Evolutionary conservation across 495 filamentous ascomycete species (phyloP).

Genomic region (Xylaria scruposa): DNA sequence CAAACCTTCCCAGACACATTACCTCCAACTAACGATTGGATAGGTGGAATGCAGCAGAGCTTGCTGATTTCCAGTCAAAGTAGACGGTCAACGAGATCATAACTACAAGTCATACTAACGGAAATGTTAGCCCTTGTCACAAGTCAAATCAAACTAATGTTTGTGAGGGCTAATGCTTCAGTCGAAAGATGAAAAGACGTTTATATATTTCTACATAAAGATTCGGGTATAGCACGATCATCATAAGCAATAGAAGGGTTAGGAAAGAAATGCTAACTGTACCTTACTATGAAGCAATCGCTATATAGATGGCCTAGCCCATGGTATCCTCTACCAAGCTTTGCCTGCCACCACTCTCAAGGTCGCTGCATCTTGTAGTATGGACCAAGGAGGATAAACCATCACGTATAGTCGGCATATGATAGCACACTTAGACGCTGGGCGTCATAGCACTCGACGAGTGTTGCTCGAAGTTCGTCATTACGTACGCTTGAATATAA

Average conservation of each 20-base stretch:
- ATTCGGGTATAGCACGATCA: slow-evolving; percentile 69
- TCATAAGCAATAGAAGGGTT: slow-evolving; percentile 57
- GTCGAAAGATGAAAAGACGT: slow-evolving; percentile 97
- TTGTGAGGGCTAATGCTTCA: slow-evolving; percentile 59
- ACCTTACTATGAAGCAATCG: slow-evolving; percentile 31
- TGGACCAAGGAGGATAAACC: slow-evolving; percentile 40
- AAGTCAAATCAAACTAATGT: neutral
- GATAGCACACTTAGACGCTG: slow-evolving; percentile 63
- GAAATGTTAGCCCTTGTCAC: slow-evolving; percentile 6
- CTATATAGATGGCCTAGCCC: neutral
- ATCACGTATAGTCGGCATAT: slow-evolving; percentile 63
- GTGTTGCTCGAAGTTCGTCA: slow-evolving; percentile 1
- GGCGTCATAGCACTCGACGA: slow-evolving; percentile 57
- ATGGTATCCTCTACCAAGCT: neutral
- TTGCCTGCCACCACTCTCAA: neutral
- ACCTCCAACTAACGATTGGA: slow-evolving; percentile 45
- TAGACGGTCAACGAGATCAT: slow-evolving; percentile 28
- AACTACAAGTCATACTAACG: slow-evolving; percentile 21
- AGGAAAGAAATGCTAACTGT: slow-evolving; percentile 7
- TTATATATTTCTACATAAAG: slow-evolving; percentile 72
- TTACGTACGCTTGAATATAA: neutral
- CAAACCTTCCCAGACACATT: neutral
- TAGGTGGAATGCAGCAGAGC: slow-evolving; percentile 75
- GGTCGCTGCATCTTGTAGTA: neutral
- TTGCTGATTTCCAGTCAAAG: slow-evolving; percentile 66